Base-by-base conservation (phyloP, 2,329 filamentous ascomycete species). In the Apiospora aurea region DNA sequence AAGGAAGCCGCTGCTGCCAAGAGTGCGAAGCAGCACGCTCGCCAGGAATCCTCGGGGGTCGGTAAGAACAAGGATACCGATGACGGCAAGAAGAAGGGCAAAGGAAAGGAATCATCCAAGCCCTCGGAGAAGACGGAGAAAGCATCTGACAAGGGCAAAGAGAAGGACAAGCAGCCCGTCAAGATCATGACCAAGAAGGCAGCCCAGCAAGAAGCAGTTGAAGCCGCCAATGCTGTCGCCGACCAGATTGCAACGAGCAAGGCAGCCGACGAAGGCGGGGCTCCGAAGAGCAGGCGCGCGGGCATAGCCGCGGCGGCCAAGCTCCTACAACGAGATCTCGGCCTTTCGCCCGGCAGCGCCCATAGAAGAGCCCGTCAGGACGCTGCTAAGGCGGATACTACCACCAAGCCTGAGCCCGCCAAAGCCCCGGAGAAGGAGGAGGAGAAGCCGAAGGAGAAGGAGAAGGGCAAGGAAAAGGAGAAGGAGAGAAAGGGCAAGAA, bases 301-400 rank as follows among this genome's bases (percentile, higher is more conserved):
- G 88, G 87, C n/a, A 91, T 92, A 70, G 86, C 89, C 43, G 88
- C 89, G 11, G 90, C 91, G 14, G 90, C 90, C 14, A 87, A 90
- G 21, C 89, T 93, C 70, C 77, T 93, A 24, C 90, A 92, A 79
- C 87, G 91, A 46, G 91, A 93, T 74, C 84, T 92, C 24, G 90
- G 90, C 26, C 85, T 93, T 0, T 91, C 88, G 72, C 88, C 89
- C 14, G 89, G 89, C 49, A 89, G 88, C 76, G 88, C 90, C 18
- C 88, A 91, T 79, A 85, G 90, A 72, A 87, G 88, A 77, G 88
- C 88, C 21, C 87, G 89, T 10, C 87, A 88, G 73, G 87, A 90
- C 75, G 87, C 87, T 69, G 86, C 87, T 16, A 90, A 90, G 79
- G 85, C 87, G 1, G 88, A 90, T 26, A 80, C 83, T 14, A 84